Conservation (phyloP, 148 eudicot species). For the Fagopyrum homotropicum region DNA sequence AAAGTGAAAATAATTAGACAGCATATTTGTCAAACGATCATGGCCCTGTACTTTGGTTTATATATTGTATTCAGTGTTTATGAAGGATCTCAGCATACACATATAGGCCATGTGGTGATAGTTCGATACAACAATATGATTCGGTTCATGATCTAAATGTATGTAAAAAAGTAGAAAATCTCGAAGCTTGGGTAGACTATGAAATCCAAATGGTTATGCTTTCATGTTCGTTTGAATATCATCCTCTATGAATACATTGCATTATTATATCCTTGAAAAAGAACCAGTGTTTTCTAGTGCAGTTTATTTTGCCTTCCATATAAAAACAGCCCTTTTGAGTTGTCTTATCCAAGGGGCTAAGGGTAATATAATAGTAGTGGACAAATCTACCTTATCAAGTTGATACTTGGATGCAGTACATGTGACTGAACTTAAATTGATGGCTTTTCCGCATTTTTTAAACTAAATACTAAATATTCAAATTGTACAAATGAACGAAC, state of each 20-base stretch:
- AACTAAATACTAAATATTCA: not conserved
- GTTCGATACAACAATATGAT: not conserved
- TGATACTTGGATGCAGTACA: not conserved
- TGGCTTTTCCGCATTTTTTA: not conserved
- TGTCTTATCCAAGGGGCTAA: not conserved
- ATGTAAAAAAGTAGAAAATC: not conserved
- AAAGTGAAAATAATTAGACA: not conserved
- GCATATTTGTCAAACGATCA: not conserved
- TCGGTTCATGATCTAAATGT: not conserved
- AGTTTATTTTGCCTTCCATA: not conserved
- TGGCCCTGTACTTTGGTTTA: not conserved
- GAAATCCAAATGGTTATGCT: not conserved
- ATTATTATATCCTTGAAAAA: not conserved
- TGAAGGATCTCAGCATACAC: not conserved
- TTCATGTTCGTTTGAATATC: not conserved
- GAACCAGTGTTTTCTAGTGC: not conserved
- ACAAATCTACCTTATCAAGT: not conserved
- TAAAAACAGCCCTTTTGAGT: conserved; percentile 1
- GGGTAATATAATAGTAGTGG: not conserved
- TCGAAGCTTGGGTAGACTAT: not conserved
- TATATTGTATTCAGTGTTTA: not conserved
- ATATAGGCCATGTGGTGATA: not conserved
- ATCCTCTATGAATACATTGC: not conserved
- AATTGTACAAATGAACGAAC: conserved; percentile 3
- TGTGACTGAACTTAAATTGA: not conserved